These are phyloP conservation scores for Barnettozyma wickerhamii DNA, from an alignment of 805 yeast species.

Conservation along the genomic window DNA sequence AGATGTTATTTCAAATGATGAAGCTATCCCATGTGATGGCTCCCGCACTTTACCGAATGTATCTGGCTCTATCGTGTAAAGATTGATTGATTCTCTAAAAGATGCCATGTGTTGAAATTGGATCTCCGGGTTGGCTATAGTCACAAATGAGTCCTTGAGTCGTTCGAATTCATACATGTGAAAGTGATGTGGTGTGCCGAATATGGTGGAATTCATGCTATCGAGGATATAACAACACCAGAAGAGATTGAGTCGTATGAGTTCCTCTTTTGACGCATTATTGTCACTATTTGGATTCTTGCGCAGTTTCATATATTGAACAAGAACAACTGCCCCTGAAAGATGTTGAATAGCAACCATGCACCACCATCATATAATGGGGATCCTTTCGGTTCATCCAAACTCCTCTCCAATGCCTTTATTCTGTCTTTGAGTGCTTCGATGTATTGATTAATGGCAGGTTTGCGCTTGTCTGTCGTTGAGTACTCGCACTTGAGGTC, in stretches of 20 bases:
- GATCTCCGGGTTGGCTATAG: background rate
- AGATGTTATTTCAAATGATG: background rate
- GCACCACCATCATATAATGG: no score
- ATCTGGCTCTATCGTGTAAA: background rate
- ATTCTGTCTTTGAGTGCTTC: background rate
- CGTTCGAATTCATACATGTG: background rate
- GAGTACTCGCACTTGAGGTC: background rate
- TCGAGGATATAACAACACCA: background rate
- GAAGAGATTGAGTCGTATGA: background rate
- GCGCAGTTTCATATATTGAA: background rate
- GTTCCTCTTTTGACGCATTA: background rate
- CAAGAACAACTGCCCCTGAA: background rate
- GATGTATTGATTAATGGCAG: background rate
- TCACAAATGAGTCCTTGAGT: background rate
- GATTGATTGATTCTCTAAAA: background rate
- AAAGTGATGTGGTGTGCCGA: background rate
- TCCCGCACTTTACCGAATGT: background rate
- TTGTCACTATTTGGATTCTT: no score
- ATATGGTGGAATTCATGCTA: background rate
- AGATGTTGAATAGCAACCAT: background rate
- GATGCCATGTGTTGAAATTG: background rate
- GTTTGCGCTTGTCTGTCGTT: background rate
- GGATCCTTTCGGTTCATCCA: background rate
- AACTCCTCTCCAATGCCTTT: background rate
- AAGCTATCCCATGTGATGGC: no score